Percentiles rank a stretch among this genome's conserved stretches.
Conservation (phyloP, 257 asterid genomes). For the Fraxinus americana region DNA sequence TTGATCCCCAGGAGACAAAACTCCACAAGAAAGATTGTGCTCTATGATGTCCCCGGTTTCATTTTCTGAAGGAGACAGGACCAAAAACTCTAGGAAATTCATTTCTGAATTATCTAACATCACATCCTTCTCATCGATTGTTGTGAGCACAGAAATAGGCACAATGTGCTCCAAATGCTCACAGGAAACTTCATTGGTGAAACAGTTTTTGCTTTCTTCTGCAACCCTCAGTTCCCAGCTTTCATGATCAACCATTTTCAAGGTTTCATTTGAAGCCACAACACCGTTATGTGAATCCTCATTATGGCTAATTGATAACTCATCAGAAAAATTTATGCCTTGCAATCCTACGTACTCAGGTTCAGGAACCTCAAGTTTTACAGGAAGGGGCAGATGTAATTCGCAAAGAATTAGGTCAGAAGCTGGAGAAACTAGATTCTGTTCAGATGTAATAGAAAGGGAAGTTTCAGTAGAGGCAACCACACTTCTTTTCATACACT, state of each 20-base stretch:
- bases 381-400: background rate
- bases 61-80: background rate
- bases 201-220: slow-evolving; percentile 31
- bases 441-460: slow-evolving; percentile 11
- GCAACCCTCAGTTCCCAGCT: background rate
- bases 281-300: background rate
- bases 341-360: slow-evolving; percentile 10
- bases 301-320: background rate
- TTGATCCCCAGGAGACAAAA: slow-evolving; percentile 22
- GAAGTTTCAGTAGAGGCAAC: slow-evolving; percentile 11
- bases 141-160: background rate
- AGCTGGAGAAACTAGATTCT: slow-evolving; percentile 3
- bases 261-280: slow-evolving; percentile 6
- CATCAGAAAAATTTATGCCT: background rate
- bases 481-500: slow-evolving; percentile 10
- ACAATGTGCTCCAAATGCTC: slow-evolving; percentile 26
- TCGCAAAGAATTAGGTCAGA: slow-evolving; percentile 7
- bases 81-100: background rate
- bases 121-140: slow-evolving; percentile 19
- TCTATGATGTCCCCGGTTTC: background rate
- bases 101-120: slow-evolving; percentile 25
- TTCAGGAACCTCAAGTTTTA: slow-evolving; percentile 33
- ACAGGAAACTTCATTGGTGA: slow-evolving; percentile 28
- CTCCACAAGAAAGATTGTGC: background rate
- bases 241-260: background rate